These are phyloP conservation scores for Aurinia saxatilis DNA, from an alignment of 345 rosid genomes.

Conservation along the genomic window DNA sequence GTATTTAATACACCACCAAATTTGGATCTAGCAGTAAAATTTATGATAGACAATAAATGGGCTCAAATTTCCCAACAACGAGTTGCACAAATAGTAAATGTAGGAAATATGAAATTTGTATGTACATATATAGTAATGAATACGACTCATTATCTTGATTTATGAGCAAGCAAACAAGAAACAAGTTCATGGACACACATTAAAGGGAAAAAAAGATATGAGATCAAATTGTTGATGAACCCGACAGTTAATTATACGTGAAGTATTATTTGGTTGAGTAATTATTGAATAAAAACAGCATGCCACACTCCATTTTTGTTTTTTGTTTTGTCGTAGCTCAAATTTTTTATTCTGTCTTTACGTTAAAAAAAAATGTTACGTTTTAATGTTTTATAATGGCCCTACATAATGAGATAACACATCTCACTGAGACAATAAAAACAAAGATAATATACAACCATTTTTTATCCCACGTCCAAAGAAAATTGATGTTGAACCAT, in stretches of 20 bases:
- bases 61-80: constrained; percentile 7
- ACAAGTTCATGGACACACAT: not conserved
- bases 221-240: not conserved
- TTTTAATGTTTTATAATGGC: not conserved
- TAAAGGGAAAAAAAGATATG: not conserved
- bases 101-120: not conserved
- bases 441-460: constrained; percentile 9
- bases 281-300: constrained; percentile 21
- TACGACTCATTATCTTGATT: constrained; percentile 6
- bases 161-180: constrained; percentile 19
- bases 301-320: constrained; percentile 19
- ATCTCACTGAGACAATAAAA: too few relatives aligned
- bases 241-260: constrained; percentile 18
- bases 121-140: constrained; percentile 7
- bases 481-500: constrained; percentile 4
- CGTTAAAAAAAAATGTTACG: constrained; percentile 7
- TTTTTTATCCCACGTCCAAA: constrained; percentile 10
- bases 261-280: constrained; percentile 4
- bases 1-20: not conserved
- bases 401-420: constrained; percentile 8
- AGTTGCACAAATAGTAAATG: constrained; percentile 22
- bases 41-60: constrained; percentile 16
- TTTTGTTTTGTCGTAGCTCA: constrained; percentile 8
- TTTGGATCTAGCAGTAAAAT: constrained; percentile 9
- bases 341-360: constrained; percentile 12